phyloP scores from a whole-genome alignment of 2,329 filamentous ascomycete species.

The Purpureocillium takamizusanense region DNA sequence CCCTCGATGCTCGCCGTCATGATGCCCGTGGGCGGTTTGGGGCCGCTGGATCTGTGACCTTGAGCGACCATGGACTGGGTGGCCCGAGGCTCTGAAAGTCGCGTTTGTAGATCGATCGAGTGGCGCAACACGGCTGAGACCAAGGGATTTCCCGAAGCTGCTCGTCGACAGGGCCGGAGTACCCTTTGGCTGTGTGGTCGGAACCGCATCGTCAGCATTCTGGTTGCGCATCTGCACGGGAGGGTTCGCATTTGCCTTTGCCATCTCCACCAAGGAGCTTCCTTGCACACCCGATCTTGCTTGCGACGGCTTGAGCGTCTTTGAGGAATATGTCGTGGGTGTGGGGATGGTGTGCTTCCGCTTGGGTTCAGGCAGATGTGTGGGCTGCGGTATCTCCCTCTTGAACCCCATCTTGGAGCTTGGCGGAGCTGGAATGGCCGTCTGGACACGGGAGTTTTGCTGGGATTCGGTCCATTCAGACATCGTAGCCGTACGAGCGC shows the following conservation, averaged over 20 bases:
- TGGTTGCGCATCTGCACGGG: too few relatives aligned
- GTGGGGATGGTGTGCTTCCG: conserved; percentile 51
- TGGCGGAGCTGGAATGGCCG: conserved; percentile 30
- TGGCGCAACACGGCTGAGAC: conserved; percentile 39
- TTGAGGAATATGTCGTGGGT: conserved; percentile 40
- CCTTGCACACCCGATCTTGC: too few relatives aligned
- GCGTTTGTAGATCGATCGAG: conserved; percentile 43
- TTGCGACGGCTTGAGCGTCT: not conserved
- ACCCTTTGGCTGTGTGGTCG: too few relatives aligned
- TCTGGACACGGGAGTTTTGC: conserved; percentile 42
- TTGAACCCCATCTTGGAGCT: conserved; percentile 13
- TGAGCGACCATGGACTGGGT: conserved; percentile 36
- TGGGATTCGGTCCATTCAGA: conserved; percentile 53
- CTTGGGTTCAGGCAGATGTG: conserved; percentile 42
- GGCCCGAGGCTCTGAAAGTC: conserved; percentile 28
- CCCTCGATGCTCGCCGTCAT: conserved; percentile 26
- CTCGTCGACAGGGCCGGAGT: conserved; percentile 20
- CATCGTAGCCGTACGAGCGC: conserved; percentile 20
- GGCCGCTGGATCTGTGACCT: conserved; percentile 28
- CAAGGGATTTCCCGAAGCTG: conserved; percentile 48
- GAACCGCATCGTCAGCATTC: too few relatives aligned
- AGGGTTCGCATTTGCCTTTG: too few relatives aligned
- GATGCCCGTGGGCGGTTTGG: conserved; percentile 29
- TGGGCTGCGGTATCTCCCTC: too few relatives aligned
- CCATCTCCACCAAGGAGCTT: too few relatives aligned